A percentile compares a stretch with the other conserved stretches of the same genome.
phyloP scores from a whole-genome alignment of 164 flowering plant species.

The Warburgia ugandensis region DNA sequence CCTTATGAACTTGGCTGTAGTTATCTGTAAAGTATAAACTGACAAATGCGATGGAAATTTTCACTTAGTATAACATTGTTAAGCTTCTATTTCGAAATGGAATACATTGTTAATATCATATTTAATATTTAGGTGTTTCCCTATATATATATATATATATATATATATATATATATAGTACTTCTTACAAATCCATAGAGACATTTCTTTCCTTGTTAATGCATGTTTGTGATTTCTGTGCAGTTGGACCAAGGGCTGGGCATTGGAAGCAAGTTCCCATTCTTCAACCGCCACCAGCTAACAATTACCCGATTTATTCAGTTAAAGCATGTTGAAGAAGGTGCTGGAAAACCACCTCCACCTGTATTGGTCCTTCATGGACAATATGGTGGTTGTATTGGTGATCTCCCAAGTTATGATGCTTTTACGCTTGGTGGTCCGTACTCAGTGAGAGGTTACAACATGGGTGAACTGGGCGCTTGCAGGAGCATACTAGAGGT shows the following conservation, averaged over 20 bases:
- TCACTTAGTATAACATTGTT: too few species aligned
- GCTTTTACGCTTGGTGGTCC: slow-evolving; percentile 99
- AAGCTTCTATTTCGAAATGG: too few species aligned
- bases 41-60: too few species aligned
- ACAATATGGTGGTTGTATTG: slow-evolving; percentile 97
- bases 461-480: slow-evolving; percentile 99
- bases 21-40: too few species aligned
- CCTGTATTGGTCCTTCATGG: slow-evolving; percentile 96
- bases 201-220: too few species aligned
- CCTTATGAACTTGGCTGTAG: too few species aligned
- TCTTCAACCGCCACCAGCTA: slow-evolving; percentile 95
- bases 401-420: slow-evolving; percentile 98
- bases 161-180: too few species aligned
- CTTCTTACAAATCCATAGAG: too few species aligned
- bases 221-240: slow-evolving; percentile 11
- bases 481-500: slow-evolving; percentile 96
- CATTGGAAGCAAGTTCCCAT: slow-evolving; percentile 83
- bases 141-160: too few species aligned
- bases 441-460: slow-evolving; percentile 94
- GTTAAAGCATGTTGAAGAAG: slow-evolving; percentile 86
- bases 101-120: too few species aligned
- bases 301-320: slow-evolving; percentile 74
- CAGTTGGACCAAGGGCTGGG: slow-evolving; percentile 98
- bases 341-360: slow-evolving; percentile 85
- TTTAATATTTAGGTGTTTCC: too few species aligned